Base-by-base conservation (phyloP, 2,329 filamentous ascomycete genomes). In the Erysiphe neolycopersici region DNA sequence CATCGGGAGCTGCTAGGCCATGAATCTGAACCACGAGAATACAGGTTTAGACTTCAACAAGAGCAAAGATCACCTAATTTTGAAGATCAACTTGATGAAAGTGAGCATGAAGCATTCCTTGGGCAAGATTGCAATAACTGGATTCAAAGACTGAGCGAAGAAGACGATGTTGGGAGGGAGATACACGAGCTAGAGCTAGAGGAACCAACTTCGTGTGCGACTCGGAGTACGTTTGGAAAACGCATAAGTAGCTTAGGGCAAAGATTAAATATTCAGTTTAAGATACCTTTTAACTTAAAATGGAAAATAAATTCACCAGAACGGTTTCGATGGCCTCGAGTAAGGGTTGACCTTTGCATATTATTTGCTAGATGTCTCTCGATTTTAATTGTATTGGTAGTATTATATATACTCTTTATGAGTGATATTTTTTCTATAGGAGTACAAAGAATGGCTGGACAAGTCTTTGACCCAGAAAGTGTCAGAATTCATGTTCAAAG, bases 151-250 rank as follows among this genome's bases (percentile, higher is more conserved):
- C 59, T 67, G 55, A 60, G 67, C 35, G 56, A 58, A 43, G 62
- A 63, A 45, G 72, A 71, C 30, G 72, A 75, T 48, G 68, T 89
- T 52, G 74, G 81, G 48, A 70, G 78, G 50, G 81, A 89, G 60
- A 77, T 95, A 63, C 73, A 91, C 56, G 79, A 94, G 67, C 75
- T 92, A 68, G 83, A 91, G 51, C 72, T 91, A 37, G 71, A 83
- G 53, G 83, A 91, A 51, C 72, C 73, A 26, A 33, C 3, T 5
- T 16, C 52, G 66, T 60, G 58, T 51, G 40, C 57, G 68, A 32
- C 44, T 39, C 51, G 54, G 42, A 53, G 51, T 4, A 38, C 50
- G 6, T 59, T 56, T 55, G 54, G 53, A 40, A 60, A 61, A 47
- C 53, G 58, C 9, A 56, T 61, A 46, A 56, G 52, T 1, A 56